Evolutionary conservation across 1,284 basidiomycete species (phyloP).

Genomic region (Pholiota adiposa): DNA sequence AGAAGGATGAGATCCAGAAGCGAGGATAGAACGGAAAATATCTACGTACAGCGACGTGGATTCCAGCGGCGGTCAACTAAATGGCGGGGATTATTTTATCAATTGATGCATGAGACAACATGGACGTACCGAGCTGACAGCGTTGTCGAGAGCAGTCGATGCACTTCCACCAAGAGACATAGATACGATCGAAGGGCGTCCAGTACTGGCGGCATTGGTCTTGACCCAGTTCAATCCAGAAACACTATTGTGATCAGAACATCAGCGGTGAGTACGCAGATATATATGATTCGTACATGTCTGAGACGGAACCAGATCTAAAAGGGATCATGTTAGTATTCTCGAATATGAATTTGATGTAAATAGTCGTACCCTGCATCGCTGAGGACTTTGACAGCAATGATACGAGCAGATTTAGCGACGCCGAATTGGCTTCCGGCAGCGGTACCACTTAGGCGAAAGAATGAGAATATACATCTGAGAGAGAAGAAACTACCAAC

Average conservation of each 20-base stretch:
- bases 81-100: background rate
- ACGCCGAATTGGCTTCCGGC: constrained; percentile 69
- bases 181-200: constrained; percentile 69
- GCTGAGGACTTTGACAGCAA: constrained; percentile 78
- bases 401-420: constrained; percentile 55
- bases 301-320: constrained; percentile 16
- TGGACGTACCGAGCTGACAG: constrained; percentile 53
- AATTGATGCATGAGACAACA: background rate
- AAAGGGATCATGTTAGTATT: background rate
- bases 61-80: constrained; percentile 26
- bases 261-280: background rate
- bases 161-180: constrained; percentile 77
- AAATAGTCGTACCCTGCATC: constrained; percentile 50
- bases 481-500: constrained; percentile 44
- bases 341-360: background rate
- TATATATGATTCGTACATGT: constrained; percentile 24
- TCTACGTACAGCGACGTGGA: constrained; percentile 37
- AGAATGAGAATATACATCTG: background rate
- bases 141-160: constrained; percentile 63
- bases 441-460: constrained; percentile 34
- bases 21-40: background rate
- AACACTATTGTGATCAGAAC: constrained; percentile 36
- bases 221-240: constrained; percentile 49
- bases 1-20: background rate
- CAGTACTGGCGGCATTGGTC: constrained; percentile 43